Conservation (phyloP, 768 basidiomycete species). For the Tephrocybe sp. region DNA sequence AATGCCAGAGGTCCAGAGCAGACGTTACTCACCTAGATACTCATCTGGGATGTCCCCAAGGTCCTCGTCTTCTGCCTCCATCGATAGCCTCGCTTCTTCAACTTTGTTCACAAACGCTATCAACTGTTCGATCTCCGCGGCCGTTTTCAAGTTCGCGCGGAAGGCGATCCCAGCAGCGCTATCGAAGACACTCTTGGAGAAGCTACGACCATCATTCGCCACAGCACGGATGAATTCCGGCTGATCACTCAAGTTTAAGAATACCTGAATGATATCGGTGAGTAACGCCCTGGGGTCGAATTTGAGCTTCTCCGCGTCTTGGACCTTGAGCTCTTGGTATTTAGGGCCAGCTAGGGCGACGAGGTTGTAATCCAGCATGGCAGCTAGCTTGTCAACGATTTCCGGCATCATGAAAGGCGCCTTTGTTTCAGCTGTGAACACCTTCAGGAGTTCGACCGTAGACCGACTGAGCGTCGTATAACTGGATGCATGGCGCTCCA, state of each 20-base stretch:
- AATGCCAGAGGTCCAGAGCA: not conserved
- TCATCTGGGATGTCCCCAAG: constrained; percentile 94
- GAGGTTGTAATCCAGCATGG: constrained; percentile 95
- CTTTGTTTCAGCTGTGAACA: constrained; percentile 91
- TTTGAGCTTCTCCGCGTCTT: constrained; percentile 83
- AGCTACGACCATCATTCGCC: constrained; percentile 93
- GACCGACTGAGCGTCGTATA: constrained; percentile 87
- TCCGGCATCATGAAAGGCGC: constrained; percentile 95
- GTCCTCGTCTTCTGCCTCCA: constrained; percentile 85
- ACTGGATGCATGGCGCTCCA: constrained; percentile 82
- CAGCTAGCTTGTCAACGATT: constrained; percentile 92
- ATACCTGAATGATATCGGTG: constrained; percentile 86
- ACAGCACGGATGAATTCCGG: constrained; percentile 81
- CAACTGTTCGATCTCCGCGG: constrained; percentile 72
- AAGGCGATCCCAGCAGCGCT: constrained; percentile 68
- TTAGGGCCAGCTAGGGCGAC: constrained; percentile 86
- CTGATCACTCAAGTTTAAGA: constrained; percentile 82
- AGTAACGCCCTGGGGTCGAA: constrained; percentile 85
- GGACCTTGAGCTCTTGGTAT: constrained; percentile 82
- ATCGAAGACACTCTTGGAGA: constrained; percentile 81
- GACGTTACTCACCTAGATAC: constrained; percentile 68
- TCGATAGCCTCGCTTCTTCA: constrained; percentile 74
- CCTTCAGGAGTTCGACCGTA: constrained; percentile 87
- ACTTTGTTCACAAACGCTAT: constrained; percentile 74
- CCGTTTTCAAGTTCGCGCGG: constrained; percentile 67